Base-by-base conservation (phyloP, 2,329 filamentous ascomycete species). In the Emmonsiellopsis sp. region DNA sequence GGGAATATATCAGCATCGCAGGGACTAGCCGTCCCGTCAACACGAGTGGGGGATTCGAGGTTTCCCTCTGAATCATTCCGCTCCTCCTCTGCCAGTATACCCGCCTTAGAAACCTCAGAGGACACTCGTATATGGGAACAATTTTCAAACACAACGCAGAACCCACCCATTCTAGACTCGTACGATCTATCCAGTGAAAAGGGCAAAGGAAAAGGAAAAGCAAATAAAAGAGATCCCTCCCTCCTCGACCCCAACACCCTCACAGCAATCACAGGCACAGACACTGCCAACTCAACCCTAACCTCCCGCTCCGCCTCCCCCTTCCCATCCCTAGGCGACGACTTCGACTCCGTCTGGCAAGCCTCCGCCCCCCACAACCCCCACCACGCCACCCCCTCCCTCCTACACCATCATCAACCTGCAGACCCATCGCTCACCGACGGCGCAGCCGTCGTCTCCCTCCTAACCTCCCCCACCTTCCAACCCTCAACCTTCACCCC, bases 401-500 rank as follows among this genome's bases (percentile, higher is more conserved):
- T 32, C 40, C 5, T 32, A n/a, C 11, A 17, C 34, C 6, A 50
- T 21, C 3, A 39, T 14, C 46, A 32, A 21, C 42, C 51, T 33
- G 27, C 51, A n/a, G 42, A 60, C 62, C 56, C 55, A 63, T 52
- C 54, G 36, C 17, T 34, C 21, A 52, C 45, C 33, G 74, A 77
- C 57, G 74, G 74, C 31, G 58, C 63, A 37, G 74, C 65, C 3
- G 72, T 77, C 5, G 51, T 72, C 8, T 60, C 62, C n/a, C 61
- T 77, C 31, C 66, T 77, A 8, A 56, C 63, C 2, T 59, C 66
- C 39, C 37, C 60, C 14, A 61, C 60, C 32, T 71, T 71, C 50
- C 63, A 67, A 56, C 65, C 60, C 14, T 11, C 50, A 47, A 44
- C 48, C 13, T 49, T 48, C 42, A 34, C 43, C 17, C 34, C 51